Base-by-base conservation (phyloP, 805 yeast species). In the Grigorovia yakushimaensis region DNA sequence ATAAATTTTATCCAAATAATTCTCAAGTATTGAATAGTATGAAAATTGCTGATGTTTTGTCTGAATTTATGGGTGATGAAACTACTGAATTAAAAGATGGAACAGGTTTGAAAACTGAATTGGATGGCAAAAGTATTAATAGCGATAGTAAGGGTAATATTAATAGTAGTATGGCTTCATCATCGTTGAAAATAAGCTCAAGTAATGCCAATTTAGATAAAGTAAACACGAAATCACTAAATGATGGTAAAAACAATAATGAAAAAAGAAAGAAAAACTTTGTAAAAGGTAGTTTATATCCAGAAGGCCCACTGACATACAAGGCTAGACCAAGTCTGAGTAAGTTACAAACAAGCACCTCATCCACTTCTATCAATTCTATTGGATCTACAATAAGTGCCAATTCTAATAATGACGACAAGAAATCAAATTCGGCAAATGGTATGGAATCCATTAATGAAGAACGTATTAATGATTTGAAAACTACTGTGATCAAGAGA, bases 401-500 rank as follows among this genome's bases (percentile, higher is more conserved):
- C 10, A 17, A 35, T 11, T 22, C 17, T 21, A 27, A 37, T 22
- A 21, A 15, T 10, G 23, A 17, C 19, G 24, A 11, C 4, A 39
- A 18, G 18, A 30, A 17, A 3, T 13, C 17, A 23, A 27, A 40
- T 8, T n/a, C 33, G 1, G n/a, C 15, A n/a, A 27, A 40, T 40
- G 42, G 17, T 19, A 43, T 23, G 18, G 20, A 19, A 5, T 19
- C 33, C 5, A 3, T 15, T 35, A 37, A 23, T 10, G 52, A 51
- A 42, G 54, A 61, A 43, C 60, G 68, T 39, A 64, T 64, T n/a
- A 46, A 60, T 0, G 68, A 64, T 49, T 47, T 64, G 48, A 57
- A 61, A 30, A 64, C 66, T 1, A 60, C 66, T 4, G 62, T 62
- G 8, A 64, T 64, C 37, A 59, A 59, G 22, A 56, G 67, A 42